These are phyloP conservation scores for Corrigiola litoralis DNA, from an alignment of 179 eudicot species.

Conservation along the genomic window DNA sequence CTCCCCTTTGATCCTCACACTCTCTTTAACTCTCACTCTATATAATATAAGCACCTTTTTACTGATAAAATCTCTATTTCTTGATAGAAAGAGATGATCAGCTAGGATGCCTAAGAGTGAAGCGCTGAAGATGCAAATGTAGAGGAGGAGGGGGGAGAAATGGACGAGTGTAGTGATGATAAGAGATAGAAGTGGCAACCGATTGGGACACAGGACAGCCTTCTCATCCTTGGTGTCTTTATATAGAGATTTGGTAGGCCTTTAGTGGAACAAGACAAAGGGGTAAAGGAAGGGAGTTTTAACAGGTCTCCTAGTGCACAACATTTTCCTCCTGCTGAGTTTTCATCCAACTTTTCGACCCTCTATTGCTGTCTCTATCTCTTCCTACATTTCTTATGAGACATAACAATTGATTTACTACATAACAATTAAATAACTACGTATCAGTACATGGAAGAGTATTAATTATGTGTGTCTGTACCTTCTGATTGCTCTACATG, in stretches of 20 bases:
- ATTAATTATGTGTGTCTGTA: too few relatives aligned
- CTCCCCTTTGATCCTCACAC: constrained; percentile 3
- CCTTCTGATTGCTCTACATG: too few relatives aligned
- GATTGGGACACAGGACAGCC: constrained; percentile 11
- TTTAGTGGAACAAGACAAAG: not conserved
- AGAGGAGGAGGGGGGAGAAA: constrained; percentile 6
- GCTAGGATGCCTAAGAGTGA: not conserved
- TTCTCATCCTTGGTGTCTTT: not conserved
- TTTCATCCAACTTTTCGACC: too few relatives aligned
- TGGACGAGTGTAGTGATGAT: constrained; percentile 17
- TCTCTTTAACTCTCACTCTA: not conserved
- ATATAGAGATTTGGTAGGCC: constrained; percentile 2
- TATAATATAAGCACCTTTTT: not conserved
- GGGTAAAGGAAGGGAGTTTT: too few relatives aligned
- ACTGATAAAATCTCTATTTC: not conserved
- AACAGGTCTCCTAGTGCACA: not conserved
- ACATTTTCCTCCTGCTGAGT: not conserved
- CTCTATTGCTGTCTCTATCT: not conserved
- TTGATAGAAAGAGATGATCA: too few relatives aligned
- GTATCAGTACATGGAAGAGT: too few relatives aligned
- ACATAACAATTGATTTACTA: not conserved
- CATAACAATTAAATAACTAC: too few relatives aligned
- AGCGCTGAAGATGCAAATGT: not conserved
- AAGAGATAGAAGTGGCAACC: constrained; percentile 21
- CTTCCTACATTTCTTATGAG: too few relatives aligned